phyloP scores from a whole-genome alignment of 108 stramenopile species.

The Stephanodiscus minutulus region DNA sequence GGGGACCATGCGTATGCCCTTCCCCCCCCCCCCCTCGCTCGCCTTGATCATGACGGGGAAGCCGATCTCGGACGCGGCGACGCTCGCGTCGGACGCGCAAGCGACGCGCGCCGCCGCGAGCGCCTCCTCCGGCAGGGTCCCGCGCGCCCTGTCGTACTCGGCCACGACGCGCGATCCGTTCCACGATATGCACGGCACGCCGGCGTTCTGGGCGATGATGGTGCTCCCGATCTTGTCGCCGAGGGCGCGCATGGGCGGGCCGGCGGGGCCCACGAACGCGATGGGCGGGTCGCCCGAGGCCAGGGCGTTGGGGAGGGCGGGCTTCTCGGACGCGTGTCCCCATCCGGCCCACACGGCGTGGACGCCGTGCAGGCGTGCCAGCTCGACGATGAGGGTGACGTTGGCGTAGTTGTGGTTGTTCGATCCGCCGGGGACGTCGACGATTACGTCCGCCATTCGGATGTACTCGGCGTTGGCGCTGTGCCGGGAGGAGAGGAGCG shows the following conservation, averaged over 20 bases:
- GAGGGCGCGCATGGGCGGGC: conserved; percentile 97
- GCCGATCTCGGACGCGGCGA: conserved; percentile 86
- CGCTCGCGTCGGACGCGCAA: conserved; percentile 76
- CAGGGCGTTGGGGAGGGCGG: conserved; percentile 91
- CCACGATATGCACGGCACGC: conserved; percentile 98
- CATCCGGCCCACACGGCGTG: conserved; percentile 99
- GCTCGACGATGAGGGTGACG: conserved; percentile 98
- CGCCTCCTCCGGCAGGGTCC: conserved; percentile 82
- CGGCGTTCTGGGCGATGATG: conserved; percentile 98
- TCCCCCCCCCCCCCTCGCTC: conserved; percentile 98
- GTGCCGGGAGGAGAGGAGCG: too few species aligned
- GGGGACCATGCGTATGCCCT: conserved; percentile 93
- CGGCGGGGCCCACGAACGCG: conserved; percentile 97
- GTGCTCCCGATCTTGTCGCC: conserved; percentile 99
- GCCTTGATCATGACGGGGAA: conserved; percentile 99
- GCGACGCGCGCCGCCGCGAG: conserved; percentile 88
- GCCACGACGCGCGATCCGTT: conserved; percentile 90
- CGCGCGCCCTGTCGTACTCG: conserved; percentile 71
- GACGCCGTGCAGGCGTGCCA: conserved; percentile 95
- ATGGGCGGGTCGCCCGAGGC: conserved; percentile 81
- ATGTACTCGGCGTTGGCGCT: conserved; percentile 99
- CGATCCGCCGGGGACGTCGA: conserved; percentile 98
- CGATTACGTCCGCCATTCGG: conserved; percentile 98
- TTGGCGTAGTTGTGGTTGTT: conserved; percentile 99
- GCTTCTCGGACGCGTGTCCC: conserved; percentile 99